These are phyloP conservation scores for Grigorovia jiainica DNA, from an alignment of 805 yeast species.

Conservation along the genomic window DNA sequence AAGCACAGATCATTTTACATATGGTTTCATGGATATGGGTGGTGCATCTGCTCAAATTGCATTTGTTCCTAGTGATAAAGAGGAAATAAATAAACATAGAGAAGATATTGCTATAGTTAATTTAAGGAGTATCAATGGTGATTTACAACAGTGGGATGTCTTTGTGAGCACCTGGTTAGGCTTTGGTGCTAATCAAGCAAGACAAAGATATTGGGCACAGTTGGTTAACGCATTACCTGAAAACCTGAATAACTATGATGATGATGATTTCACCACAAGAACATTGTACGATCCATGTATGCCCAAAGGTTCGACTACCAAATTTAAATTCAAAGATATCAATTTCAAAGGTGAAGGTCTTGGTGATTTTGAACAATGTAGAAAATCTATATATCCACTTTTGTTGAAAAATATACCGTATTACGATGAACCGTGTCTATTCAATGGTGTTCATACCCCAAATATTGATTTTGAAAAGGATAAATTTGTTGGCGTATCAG, in stretches of 20 bases:
- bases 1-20: constrained; percentile 40
- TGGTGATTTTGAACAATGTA: constrained; percentile 72
- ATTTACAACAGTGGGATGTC: constrained; percentile 65
- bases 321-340: constrained; percentile 37
- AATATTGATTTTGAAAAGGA: constrained; percentile 68
- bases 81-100: constrained; percentile 53
- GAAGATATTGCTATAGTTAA: constrained; percentile 66
- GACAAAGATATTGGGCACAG: constrained; percentile 57
- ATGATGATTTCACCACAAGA: constrained; percentile 33
- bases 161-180: constrained; percentile 97
- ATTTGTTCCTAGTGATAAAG: constrained; percentile 62
- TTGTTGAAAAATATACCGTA: constrained; percentile 75
- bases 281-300: constrained; percentile 66
- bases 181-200: constrained; percentile 93
- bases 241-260: constrained; percentile 37
- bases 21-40: constrained; percentile 98
- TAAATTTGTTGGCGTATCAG: constrained; percentile 87
- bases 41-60: constrained; percentile 97
- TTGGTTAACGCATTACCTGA: constrained; percentile 43
- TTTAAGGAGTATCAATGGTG: constrained; percentile 63
- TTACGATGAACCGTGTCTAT: constrained; percentile 78
- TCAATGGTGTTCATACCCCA: constrained; percentile 94
- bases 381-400: constrained; percentile 63
- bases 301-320: constrained; percentile 49
- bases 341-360: constrained; percentile 53